Evolutionary conservation across 1,284 basidiomycete genomes (phyloP), one percentile per base, ranked within the genome.

Genomic region (Trametes versicolor): DNA sequence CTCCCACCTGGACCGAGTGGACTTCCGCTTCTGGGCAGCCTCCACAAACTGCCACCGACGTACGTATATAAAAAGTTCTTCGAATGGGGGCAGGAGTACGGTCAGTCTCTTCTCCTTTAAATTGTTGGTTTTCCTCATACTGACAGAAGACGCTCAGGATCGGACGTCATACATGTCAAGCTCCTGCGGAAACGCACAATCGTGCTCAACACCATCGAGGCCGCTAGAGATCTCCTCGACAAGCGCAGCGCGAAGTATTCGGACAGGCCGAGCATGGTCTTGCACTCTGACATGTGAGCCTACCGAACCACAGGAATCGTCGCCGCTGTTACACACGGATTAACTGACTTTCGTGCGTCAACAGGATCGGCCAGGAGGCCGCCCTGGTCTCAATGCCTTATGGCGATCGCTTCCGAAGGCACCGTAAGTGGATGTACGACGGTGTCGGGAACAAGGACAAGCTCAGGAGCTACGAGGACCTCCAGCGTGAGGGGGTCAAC

Each of bases 221-320:
- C 75, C 0, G 77, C 79, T 5, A 66, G 71, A 10, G 82, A 83
- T 10, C 71, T 83, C 19, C 65, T 83, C 60, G 81, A 80, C 37
- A 81, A 79, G 68, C 72, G 79, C 13, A 77, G 80, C 15, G 65
- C 75, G 2, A 77, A 76, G 59, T 81, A 81, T 64, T 82, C 81
- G 2, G 77, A 76, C 65, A 69, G 82, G 48, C 78, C 78, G 3
- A 64, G 59, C 8, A 70, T 76, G 39, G 48, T 73, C 21, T 67
- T 78, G 25, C 62, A 75, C 15, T 64, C 63, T n/a, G 74, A 76
- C 8, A 58, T 78, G 76, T 77, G 47, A 48, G 74, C 66, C 8
- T 19, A 13, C 27, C 17, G 2, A 13, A 37, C 29, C 21, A 10
- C n/a, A 12, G 6, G 12, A 8, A 19, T 13, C 27, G 25, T 49